Base-by-base conservation (phyloP, 176 grass and related monocot genomes). In the Puya raimondii region DNA sequence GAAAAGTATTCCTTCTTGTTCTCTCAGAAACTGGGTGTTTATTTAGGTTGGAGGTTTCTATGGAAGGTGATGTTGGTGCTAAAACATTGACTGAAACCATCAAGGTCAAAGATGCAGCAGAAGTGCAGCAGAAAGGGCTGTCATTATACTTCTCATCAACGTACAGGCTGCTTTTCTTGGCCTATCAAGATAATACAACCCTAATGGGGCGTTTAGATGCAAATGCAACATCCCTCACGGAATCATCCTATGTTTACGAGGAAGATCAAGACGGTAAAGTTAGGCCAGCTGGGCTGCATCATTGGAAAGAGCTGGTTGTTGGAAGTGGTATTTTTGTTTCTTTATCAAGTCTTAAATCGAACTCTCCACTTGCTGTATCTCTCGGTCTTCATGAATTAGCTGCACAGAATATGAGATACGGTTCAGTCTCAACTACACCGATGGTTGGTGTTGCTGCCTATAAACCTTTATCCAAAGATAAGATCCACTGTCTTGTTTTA, bases 381-480 rank as follows among this genome's bases (percentile, higher is more conserved):
- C 71, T 97, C 76, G 79, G 79, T 59, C 81, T 79, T 85, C 84
- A 72, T 65, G 80, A 88, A 71, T 70, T 97, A 48, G 71, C 73
- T 76, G 89, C 89, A 51, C 89, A 97, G 65, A 92, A 92, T 66
- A 87, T 97, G 88, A 90, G 78, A 69, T 82, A 90, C 54, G 75
- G 71, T 77, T 67, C 77, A 74, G 82, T 81, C 68, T 81, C 79
- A 70, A 83, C 83, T 85, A 67, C 75, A 47, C 80, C 93, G 70
- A 78, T 97, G 74, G 93, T 92, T 76, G 93, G 93, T 54, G 72
- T 92, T 82, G 82, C 93, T 51, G 83, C 93, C 17, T 92, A 97
- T 87, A 97, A 92, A 75, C 93, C 89, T 70, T 90, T 97, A 64
- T 97, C 89, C 13, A 91, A 92, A 89, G 93, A 97, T 79, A 92